phyloP scores from a whole-genome alignment of 768 basidiomycete genomes.

The Harrya chromipes region DNA sequence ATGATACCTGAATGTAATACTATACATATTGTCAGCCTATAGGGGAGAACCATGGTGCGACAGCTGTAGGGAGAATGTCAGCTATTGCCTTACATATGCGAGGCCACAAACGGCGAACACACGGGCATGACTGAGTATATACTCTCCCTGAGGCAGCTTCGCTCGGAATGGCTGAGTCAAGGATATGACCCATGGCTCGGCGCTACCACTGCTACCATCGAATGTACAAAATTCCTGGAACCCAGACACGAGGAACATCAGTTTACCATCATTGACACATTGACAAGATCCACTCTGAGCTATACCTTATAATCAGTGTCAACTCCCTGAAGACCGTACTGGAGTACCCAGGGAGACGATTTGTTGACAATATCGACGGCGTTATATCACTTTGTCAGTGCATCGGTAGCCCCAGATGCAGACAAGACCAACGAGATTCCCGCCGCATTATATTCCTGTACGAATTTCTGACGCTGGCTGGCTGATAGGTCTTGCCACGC shows the following conservation, averaged over 20 bases:
- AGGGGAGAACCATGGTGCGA: constrained; percentile 42
- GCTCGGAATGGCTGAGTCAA: constrained; percentile 31
- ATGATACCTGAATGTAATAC: constrained; percentile 41
- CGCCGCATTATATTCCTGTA: constrained; percentile 47
- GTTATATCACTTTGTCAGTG: constrained; percentile 40
- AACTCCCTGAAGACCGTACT: constrained; percentile 47
- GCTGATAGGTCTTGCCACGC: constrained; percentile 40
- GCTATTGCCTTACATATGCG: too few relatives aligned
- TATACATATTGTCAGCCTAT: constrained; percentile 8
- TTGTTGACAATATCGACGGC: constrained; percentile 37
- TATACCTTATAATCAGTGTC: constrained; percentile 50
- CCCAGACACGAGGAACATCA: not conserved
- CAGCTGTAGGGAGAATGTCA: constrained; percentile 25
- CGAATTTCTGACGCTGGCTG: constrained; percentile 36
- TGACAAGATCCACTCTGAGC: not conserved
- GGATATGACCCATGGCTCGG: constrained; percentile 30
- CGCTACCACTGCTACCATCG: constrained; percentile 31
- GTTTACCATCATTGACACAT: not conserved
- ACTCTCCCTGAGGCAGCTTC: constrained; percentile 28
- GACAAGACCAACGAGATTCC: constrained; percentile 57
- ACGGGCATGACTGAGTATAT: constrained; percentile 35
- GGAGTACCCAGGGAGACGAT: constrained; percentile 42
- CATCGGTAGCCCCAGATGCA: constrained; percentile 40
- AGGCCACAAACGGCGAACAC: constrained; percentile 13
- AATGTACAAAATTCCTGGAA: constrained; percentile 32